phyloP scores from a whole-genome alignment of 495 filamentous ascomycete genomes.

The Hypoxylon fragiforme region DNA sequence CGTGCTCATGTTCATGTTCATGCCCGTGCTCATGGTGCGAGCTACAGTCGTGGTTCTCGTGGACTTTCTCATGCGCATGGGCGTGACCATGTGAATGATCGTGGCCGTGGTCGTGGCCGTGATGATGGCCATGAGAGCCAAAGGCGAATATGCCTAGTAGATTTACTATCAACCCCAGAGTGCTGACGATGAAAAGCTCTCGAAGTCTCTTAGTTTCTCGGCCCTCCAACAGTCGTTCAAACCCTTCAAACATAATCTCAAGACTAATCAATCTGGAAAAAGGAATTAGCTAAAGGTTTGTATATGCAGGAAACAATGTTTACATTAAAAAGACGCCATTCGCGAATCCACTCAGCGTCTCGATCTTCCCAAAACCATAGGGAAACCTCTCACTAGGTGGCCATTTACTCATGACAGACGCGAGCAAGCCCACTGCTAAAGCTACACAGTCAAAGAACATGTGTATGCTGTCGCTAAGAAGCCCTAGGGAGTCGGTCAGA shows the following conservation, averaged over 20 bases:
- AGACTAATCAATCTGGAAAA: constrained; percentile 79
- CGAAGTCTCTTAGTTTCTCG: constrained; percentile 79
- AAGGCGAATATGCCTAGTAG: constrained; percentile 90
- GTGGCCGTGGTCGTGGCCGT: constrained; percentile 44
- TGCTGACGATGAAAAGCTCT: constrained; percentile 86
- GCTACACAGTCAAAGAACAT: constrained; percentile 99
- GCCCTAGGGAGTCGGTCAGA: constrained; percentile 84
- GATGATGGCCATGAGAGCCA: constrained; percentile 55
- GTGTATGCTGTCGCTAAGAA: constrained; percentile 96
- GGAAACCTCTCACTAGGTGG: constrained; percentile 84
- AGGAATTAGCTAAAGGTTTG: constrained; percentile 24
- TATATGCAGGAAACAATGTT: constrained; percentile 22
- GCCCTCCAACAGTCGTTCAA: constrained; percentile 81
- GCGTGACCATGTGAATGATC: constrained; percentile 42
- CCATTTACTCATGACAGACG: constrained; percentile 98
- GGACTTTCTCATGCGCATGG: constrained; percentile 31
- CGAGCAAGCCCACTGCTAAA: constrained; percentile 85
- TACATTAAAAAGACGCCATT: constrained; percentile 97
- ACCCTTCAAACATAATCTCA: constrained; percentile 94
- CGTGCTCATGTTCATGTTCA: no score
- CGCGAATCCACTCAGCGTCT: constrained; percentile 92
- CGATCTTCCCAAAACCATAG: constrained; percentile 95
- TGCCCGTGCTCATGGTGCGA: constrained; percentile 58
- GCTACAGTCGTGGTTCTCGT: constrained; percentile 43
- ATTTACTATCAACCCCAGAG: constrained; percentile 84